Percentiles rank a stretch among this genome's conserved stretches.
Evolutionary conservation across 257 asterid species (phyloP).

Genomic region (Lithospermum erythrorhizon): DNA sequence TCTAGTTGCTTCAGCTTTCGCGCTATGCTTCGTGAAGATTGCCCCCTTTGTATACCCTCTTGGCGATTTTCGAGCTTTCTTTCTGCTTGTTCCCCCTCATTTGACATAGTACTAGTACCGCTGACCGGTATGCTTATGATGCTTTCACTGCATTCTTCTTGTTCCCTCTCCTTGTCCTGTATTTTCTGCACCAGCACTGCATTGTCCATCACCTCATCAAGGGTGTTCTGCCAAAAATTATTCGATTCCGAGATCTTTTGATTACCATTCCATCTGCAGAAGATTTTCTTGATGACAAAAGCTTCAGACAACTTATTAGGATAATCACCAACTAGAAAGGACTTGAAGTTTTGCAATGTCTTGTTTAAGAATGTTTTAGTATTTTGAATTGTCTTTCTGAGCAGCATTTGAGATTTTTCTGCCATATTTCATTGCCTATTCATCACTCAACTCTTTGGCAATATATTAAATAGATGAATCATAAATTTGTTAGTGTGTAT

Average conservation of each 20-base stretch:
- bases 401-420: slow-evolving; percentile 34
- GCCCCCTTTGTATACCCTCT: slow-evolving; percentile 14
- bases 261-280: slow-evolving; percentile 14
- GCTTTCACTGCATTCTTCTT: slow-evolving; percentile 19
- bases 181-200: background rate
- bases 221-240: slow-evolving; percentile 22
- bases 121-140: slow-evolving; percentile 16
- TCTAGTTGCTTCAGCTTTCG: slow-evolving; percentile 56
- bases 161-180: slow-evolving; percentile 9
- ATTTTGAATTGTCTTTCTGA: slow-evolving; percentile 37
- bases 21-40: slow-evolving; percentile 21
- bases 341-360: slow-evolving; percentile 35
- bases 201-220: slow-evolving; percentile 3
- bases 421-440: slow-evolving; percentile 19
- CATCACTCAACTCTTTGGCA: slow-evolving; percentile 15
- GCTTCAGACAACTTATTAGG: slow-evolving; percentile 36
- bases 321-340: slow-evolving; percentile 27
- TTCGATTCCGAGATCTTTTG: slow-evolving; percentile 28
- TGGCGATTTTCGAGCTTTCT: slow-evolving; percentile 13
- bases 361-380: slow-evolving; percentile 38
- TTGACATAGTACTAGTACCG: slow-evolving; percentile 11
- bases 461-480: slow-evolving; percentile 8
- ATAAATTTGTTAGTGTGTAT: slow-evolving; percentile 18
- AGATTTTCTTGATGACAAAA: slow-evolving; percentile 21
- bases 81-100: slow-evolving; percentile 18